Base-by-base conservation (phyloP, 495 filamentous ascomycete genomes). In the Xanthoparmelia taractica region DNA sequence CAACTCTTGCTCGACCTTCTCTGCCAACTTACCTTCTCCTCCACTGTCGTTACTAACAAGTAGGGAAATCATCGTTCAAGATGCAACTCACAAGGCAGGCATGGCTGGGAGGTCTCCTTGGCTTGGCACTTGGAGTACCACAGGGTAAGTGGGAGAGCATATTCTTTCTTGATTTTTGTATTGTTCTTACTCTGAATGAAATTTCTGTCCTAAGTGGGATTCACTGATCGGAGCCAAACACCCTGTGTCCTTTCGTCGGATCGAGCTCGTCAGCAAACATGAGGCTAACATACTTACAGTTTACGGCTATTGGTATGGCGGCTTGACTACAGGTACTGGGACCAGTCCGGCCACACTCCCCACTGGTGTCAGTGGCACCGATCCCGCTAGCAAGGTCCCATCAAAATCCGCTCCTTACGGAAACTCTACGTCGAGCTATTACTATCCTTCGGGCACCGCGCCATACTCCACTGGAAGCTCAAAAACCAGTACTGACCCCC, bases 101-200 rank as follows among this genome's bases (percentile, higher is more conserved):
- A 48, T 63, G 61, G 34, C 33, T 63, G 13, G 61, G 54, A 25
- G 55, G 55, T 27, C 38, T 59, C 13, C 25, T 63, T 58, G 18
- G 31, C 43, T 27, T 52, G 18, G 61, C 25, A 31, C 23, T 63
- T 63, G 61, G 54, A 40, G 55, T 48, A 10, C 61, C 54, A 36
- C 61, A 34, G 36, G 61, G 61, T 63, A 27, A 57, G 60, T 37
- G 27, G 34, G 34, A 31, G 4, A 57, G 29, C n/a, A n/a, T n/a
- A n/a, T n/a, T n/a, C n/a, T n/a, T n/a, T n/a, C n/a, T n/a, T n/a
- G n/a, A n/a, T n/a, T n/a, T 34, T 38, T 2, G 48, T 29, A 52
- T 23, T 7, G 17, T 18, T 12, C 27, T 5, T 13, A 20, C 23
- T 41, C 11, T 11, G 0, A 3, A 11, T 17, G n/a, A 25, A 11